Base-by-base conservation (phyloP, 148 eudicot genomes). In the Rhododendron ovatum region DNA sequence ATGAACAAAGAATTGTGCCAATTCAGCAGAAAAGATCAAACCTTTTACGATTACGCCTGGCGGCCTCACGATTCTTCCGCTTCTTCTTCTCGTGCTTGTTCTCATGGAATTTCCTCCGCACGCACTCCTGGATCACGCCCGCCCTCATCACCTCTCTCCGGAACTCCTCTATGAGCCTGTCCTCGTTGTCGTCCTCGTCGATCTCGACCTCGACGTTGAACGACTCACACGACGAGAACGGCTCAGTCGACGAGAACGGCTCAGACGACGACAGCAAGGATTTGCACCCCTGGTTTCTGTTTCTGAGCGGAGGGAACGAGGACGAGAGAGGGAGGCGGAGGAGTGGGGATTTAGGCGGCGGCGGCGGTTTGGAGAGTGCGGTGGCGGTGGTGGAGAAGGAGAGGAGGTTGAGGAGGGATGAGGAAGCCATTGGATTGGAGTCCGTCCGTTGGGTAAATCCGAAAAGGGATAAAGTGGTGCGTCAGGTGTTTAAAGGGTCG, bases 41-140 rank as follows among this genome's bases (percentile, higher is more conserved):
- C 99, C 99, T 96, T 71, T 95, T 90, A 30, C 96, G 93, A 51
- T 96, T 96, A 12, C 99, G 99, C 91, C 88, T 95, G 86, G 99
- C 98, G 84, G 99, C 98, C 43, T 96, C 99, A 33, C 98, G 98
- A 63, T 92, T 18, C 91, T 92, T 94, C 37, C 99, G 94, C 90
- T 96, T 96, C 90, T 89, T 81, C 92, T 92, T 84, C 0, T 96
- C 98, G 91, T 96, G 99, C 78, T 89, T 93, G 78, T 92, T 93
- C 91, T 96, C 99, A 65, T 90, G 92, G 88, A 55, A 94, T 85
- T 93, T 88, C 74, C 99, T 88, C 7, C 98, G 90, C 87, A 89
- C 92, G 85, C 92, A 26, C 50, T 96, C 99, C 63, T 95, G 99
- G 15, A 96, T 94, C 82, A 96, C 88, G 0, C 98, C 99, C 41